These are phyloP conservation scores for Cladorrhinum samala DNA, from an alignment of 495 filamentous ascomycete species.

Conservation along the genomic window DNA sequence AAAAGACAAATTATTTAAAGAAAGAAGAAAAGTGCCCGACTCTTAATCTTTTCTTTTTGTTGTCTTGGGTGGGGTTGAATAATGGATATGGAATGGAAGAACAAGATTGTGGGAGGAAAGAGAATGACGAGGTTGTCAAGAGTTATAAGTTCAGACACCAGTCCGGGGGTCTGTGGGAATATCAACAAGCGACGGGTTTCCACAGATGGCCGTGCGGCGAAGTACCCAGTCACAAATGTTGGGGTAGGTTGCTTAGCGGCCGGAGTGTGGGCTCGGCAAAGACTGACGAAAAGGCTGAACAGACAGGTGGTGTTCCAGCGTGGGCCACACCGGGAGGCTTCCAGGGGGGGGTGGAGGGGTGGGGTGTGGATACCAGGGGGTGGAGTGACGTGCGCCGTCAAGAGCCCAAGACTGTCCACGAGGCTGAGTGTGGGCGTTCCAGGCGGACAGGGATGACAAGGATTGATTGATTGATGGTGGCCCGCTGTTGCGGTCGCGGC, in stretches of 20 bases:
- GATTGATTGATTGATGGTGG: constrained; percentile 14
- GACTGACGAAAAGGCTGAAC: constrained; percentile 14
- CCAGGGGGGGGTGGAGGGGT: constrained; percentile 23
- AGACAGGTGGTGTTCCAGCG: constrained; percentile 17
- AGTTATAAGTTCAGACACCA: constrained; percentile 8
- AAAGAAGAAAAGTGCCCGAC: constrained; percentile 12
- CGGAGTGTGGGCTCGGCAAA: constrained; percentile 19
- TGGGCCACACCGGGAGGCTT: constrained; percentile 20
- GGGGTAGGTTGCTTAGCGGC: constrained; percentile 20
- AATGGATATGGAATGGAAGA: constrained; percentile 4
- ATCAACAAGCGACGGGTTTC: constrained; percentile 16
- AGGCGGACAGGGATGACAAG: constrained; percentile 29
- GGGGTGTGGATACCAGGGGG: background rate
- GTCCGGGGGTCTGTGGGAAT: background rate
- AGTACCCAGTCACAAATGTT: constrained; percentile 17
- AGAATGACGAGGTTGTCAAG: constrained; percentile 18
- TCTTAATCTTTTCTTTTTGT: constrained; percentile 6
- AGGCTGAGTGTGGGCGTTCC: constrained; percentile 29
- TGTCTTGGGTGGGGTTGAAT: background rate
- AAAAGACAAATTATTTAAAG: no score
- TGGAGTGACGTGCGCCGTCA: constrained; percentile 24
- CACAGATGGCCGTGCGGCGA: constrained; percentile 22
- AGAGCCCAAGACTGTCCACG: constrained; percentile 18
- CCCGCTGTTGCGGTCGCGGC: constrained; percentile 26
- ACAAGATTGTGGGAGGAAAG: constrained; percentile 3